Conservation (phyloP, 2,329 filamentous ascomycete genomes). For the Ceratocystiopsis minuta region DNA sequence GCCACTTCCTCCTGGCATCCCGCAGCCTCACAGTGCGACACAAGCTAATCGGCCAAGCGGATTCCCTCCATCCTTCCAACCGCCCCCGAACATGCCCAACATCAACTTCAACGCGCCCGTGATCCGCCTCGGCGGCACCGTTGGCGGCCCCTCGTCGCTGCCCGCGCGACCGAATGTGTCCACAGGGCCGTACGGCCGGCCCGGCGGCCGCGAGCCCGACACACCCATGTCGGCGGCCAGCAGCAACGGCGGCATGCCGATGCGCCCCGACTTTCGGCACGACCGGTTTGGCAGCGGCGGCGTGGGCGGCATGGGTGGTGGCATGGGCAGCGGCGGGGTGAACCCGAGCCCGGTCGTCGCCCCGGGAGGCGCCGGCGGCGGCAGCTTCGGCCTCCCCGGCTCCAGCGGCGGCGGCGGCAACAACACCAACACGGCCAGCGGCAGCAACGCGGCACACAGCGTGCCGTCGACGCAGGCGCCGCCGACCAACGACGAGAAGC, state of each 20-base stretch:
- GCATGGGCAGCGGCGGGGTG: neutral
- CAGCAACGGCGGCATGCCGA: slow-evolving; percentile 1
- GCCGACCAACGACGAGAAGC: slow-evolving; percentile 76
- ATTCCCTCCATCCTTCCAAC: slow-evolving; percentile 70
- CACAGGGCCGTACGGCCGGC: slow-evolving; percentile 19
- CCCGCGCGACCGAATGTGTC: slow-evolving; percentile 23
- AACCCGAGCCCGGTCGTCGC: too few relatives aligned
- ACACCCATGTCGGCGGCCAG: slow-evolving; percentile 20
- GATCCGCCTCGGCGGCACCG: slow-evolving; percentile 75
- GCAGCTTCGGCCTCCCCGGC: too few relatives aligned
- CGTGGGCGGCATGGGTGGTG: slow-evolving; percentile 17
- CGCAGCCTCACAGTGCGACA: slow-evolving; percentile 47
- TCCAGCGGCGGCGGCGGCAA: neutral
- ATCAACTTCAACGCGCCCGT: slow-evolving; percentile 97
- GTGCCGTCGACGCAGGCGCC: slow-evolving; percentile 55
- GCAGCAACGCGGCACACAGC: slow-evolving; percentile 38
- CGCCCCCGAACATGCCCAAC: slow-evolving; percentile 80
- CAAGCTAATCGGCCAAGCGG: slow-evolving; percentile 66
- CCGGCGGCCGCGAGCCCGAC: slow-evolving; percentile 26
- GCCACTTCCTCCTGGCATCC: slow-evolving; percentile 58
- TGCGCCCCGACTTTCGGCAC: slow-evolving; percentile 5
- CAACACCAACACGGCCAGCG: slow-evolving; percentile 24
- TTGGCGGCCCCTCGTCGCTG: slow-evolving; percentile 5
- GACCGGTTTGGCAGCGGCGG: slow-evolving; percentile 32
- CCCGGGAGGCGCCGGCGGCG: neutral